Percentiles rank a stretch among this genome's conserved stretches.
phyloP scores from a whole-genome alignment of 2,329 filamentous ascomycete species.

The Diplocarpon mali region DNA sequence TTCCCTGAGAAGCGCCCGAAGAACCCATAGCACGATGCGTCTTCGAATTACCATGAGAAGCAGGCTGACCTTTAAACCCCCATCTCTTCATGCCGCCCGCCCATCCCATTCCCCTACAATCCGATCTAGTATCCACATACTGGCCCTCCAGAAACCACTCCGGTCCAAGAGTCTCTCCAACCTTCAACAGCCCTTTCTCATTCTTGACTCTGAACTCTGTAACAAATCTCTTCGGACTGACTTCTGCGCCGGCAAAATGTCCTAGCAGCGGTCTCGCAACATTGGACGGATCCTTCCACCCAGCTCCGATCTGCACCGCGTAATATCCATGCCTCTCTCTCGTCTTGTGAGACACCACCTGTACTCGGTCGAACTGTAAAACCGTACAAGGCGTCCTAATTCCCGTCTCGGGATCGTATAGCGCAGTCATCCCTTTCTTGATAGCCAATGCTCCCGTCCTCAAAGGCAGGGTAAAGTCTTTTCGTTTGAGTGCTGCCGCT shows the following conservation, averaged over 20 bases:
- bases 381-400: conserved; percentile 79
- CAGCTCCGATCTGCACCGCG: conserved; percentile 81
- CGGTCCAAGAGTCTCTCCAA: conserved; percentile 69
- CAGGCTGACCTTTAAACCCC: conserved; percentile 79
- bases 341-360: conserved; percentile 83
- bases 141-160: conserved; percentile 87
- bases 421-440: conserved; percentile 93
- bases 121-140: conserved; percentile 74
- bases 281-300: conserved; percentile 62
- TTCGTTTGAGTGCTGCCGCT: conserved; percentile 48
- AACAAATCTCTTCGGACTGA: conserved; percentile 75
- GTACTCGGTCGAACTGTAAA: conserved; percentile 82
- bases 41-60: conserved; percentile 90
- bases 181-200: conserved; percentile 58
- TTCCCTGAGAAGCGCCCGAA: conserved; percentile 78
- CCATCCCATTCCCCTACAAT: conserved; percentile 82
- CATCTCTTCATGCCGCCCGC: conserved; percentile 96
- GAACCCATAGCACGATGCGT: conserved; percentile 90
- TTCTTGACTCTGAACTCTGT: conserved; percentile 79
- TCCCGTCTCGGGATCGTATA: conserved; percentile 69
- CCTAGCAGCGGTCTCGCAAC: conserved; percentile 75
- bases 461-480: conserved; percentile 46
- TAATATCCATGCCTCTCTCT: conserved; percentile 75
- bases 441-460: conserved; percentile 74
- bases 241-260: conserved; percentile 72